Percentiles rank a stretch among this genome's conserved stretches.
Evolutionary conservation across 257 asterid species (phyloP).

Genomic region (Jasminum sambac): DNA sequence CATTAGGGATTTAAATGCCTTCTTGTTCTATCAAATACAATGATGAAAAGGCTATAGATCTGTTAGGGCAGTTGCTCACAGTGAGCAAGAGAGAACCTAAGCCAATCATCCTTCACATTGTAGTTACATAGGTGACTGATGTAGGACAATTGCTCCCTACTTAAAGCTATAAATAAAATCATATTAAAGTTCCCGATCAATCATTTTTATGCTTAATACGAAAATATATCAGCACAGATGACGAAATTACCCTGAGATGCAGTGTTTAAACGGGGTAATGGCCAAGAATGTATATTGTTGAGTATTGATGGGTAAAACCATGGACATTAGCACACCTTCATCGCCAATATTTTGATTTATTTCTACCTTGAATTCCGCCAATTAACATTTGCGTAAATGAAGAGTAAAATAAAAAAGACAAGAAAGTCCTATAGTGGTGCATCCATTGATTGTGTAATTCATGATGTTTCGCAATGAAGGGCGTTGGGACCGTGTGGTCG

Average conservation of each 20-base stretch:
- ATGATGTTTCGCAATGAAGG: background rate
- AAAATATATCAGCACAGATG: background rate
- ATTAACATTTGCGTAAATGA: background rate
- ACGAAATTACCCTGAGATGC: background rate
- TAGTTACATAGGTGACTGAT: background rate
- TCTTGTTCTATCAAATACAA: background rate
- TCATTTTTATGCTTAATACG: background rate
- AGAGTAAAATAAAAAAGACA: background rate
- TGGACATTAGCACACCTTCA: background rate
- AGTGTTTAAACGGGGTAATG: background rate
- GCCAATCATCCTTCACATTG: background rate
- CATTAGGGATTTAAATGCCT: conserved; percentile 11
- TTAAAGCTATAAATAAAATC: background rate
- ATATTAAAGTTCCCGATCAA: background rate
- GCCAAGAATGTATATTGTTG: background rate
- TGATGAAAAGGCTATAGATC: background rate
- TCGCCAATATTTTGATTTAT: background rate
- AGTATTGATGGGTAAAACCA: background rate
- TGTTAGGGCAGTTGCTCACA: background rate
- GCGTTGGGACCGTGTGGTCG: background rate
- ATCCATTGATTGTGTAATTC: background rate
- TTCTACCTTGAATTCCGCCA: background rate
- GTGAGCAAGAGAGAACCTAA: background rate
- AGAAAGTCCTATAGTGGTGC: background rate
- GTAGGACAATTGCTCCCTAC: background rate